These are phyloP conservation scores for Juncus effusus DNA, from an alignment of 176 grass and related monocot species.

Conservation along the genomic window DNA sequence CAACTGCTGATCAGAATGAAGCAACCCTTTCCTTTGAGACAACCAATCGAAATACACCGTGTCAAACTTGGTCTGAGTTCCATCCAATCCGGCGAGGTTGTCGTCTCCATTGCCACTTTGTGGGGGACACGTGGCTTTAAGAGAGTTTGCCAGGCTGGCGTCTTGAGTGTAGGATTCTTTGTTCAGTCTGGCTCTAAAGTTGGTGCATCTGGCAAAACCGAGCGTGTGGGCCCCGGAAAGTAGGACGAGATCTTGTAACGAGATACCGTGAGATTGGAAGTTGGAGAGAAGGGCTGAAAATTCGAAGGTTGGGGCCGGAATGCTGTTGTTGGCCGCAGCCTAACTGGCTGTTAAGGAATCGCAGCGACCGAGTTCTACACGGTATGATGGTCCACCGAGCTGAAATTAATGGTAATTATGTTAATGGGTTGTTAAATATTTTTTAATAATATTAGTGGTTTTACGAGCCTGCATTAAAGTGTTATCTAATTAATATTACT, in stretches of 20 bases:
- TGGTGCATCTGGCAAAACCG: conserved; percentile 52
- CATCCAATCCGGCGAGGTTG: conserved; percentile 47
- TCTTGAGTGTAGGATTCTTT: conserved; percentile 57
- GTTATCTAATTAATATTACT: no score
- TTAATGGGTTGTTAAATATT: background rate
- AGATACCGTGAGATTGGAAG: conserved; percentile 44
- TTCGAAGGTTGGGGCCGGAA: conserved; percentile 37
- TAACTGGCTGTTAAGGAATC: conserved; percentile 53
- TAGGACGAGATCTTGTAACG: conserved; percentile 44
- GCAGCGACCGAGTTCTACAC: conserved; percentile 43
- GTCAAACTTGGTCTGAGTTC: conserved; percentile 42
- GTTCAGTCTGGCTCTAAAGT: conserved; percentile 52
- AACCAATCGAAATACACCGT: conserved; percentile 35
- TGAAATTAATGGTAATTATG: conserved; percentile 13
- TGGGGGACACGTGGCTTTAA: conserved; percentile 32
- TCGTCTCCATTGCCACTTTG: conserved; percentile 25
- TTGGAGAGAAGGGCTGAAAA: conserved; percentile 36
- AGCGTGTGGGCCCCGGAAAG: conserved; percentile 55
- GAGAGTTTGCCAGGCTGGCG: conserved; percentile 28
- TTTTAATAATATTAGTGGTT: background rate
- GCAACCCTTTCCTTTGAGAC: conserved; percentile 23
- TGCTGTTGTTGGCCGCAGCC: conserved; percentile 45
- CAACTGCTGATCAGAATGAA: conserved; percentile 74
- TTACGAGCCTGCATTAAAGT: no score
- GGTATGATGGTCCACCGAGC: conserved; percentile 50